phyloP scores from a whole-genome alignment of 352 stramenopile genomes.

The Phytophthora nicotianae region DNA sequence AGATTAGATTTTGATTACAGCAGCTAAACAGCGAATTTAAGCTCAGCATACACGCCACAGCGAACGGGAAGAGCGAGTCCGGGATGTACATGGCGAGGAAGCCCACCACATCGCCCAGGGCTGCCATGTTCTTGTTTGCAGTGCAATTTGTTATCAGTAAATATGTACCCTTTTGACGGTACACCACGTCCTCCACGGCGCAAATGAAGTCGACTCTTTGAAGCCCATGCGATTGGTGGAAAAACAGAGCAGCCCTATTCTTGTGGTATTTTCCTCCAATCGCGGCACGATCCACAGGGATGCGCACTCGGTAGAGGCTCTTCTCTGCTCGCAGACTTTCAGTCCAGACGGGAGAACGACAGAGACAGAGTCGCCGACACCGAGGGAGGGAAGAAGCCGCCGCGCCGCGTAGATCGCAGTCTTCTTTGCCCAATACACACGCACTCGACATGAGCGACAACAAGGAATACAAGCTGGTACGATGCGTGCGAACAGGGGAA shows the following conservation, averaged over 20 bases:
- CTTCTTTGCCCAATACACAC: conserved; percentile 13
- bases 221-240: conserved; percentile 38
- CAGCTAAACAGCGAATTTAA: background rate
- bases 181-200: conserved; percentile 8
- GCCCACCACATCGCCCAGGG: conserved; percentile 15
- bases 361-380: conserved; percentile 17
- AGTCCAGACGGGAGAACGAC: conserved; percentile 37
- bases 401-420: conserved; percentile 11
- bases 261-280: conserved; percentile 29
- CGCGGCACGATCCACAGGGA: conserved; percentile 6
- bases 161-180: conserved; percentile 10
- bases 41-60: conserved; percentile 32
- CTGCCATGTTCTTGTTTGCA: conserved; percentile 21
- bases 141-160: conserved; percentile 15
- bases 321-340: conserved; percentile 36
- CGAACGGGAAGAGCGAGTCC: conserved; percentile 29
- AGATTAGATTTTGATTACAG: background rate
- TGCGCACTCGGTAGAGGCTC: conserved; percentile 10
- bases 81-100: conserved; percentile 33
- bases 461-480: conserved; percentile 87
- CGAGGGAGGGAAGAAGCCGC: conserved; percentile 31
- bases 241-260: conserved; percentile 11
- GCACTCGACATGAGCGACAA: conserved; percentile 57
- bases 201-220: conserved; percentile 16
- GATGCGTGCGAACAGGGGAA: background rate